Base-by-base conservation (phyloP, 78 protist genomes). In the Dictyostelium intermedium region DNA sequence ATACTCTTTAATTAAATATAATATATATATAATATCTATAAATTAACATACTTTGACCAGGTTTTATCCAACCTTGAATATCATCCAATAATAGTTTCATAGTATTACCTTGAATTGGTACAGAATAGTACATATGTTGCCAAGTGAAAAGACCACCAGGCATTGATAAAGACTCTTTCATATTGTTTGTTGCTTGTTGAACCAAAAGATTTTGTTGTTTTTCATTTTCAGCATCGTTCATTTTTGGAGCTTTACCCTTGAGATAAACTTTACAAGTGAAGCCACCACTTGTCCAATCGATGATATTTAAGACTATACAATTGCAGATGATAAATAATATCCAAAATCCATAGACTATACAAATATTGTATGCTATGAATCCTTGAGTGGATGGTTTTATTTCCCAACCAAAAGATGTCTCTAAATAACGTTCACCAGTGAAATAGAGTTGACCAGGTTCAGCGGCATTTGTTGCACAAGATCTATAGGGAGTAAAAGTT, bases 181-280 rank as follows among this genome's bases (percentile, higher is more conserved):
- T 56, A n/a, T 81, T 83, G 10, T 20, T 7, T 2, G 81, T 87
- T 14, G 86, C 84, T 14, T 84, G 53, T 32, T 70, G 39, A 11
- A 87, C 92, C 61, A 92, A 27, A 20, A 41, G 25, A 60, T 61
- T 83, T 43, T 47, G 72, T n/a, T 74, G 45, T 47, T 84, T 82
- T 39, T 80, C 87, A 30, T 50, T 82, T 13, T 70, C 85, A 5
- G 18, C 47, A 74, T 84, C 97, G 61, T 95, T 76, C 20, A 87
- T 61, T 63, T 91, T 91, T 76, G 95, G 95, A 32, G 95, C 95
- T 56, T 81, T 80, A 25, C 95, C 95, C n/a, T 72, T 43, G n/a
- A 80, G 82, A 53, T 77, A 91, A 18, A 87, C 92, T 32, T 85
- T 66, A 6, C 34, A 30, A 8, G 92, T 66, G 23, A 25, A 72